Percentiles rank a stretch among this genome's conserved stretches.
These are phyloP conservation scores for Wickerhamomyces sp. DNA, from an alignment of 1,139 yeast genomes.

Conservation along the genomic window DNA sequence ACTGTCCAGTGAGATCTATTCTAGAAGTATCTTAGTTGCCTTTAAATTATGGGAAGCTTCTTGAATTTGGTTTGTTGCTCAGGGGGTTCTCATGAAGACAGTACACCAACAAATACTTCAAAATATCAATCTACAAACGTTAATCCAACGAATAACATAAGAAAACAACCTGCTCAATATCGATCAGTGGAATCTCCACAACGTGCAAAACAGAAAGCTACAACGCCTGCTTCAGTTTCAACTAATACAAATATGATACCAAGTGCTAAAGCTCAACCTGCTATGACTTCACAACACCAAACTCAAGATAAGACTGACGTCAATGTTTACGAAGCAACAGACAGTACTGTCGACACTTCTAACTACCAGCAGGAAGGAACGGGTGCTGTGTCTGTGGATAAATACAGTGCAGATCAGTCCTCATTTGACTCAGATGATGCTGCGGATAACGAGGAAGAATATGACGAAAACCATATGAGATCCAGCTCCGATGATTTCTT, in stretches of 20 bases:
- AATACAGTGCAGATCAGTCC: conserved; percentile 1
- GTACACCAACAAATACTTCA: conserved; percentile 2
- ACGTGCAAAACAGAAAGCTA: neutral
- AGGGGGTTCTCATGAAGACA: conserved; percentile 11
- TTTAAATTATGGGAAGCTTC: conserved; percentile 2
- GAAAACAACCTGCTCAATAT: neutral
- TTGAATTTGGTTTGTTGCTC: conserved; percentile 13
- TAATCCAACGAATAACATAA: neutral
- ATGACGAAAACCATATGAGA: conserved; percentile 10
- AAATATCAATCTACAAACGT: conserved; percentile 5
- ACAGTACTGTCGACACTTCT: conserved; percentile 20
- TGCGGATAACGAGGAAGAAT: conserved; percentile 14
- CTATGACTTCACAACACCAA: no score
- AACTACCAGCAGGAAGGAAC: conserved; percentile 5
- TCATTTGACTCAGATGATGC: conserved; percentile 5
- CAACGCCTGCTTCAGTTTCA: neutral
- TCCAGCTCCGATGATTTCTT: conserved; percentile 25
- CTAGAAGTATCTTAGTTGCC: neutral
- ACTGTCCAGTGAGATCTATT: no score
- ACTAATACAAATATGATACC: neutral
- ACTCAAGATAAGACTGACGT: conserved; percentile 18
- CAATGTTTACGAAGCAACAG: conserved; percentile 23
- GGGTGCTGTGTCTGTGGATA: conserved; percentile 5
- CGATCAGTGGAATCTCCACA: neutral
- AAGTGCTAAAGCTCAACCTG: neutral